These are phyloP conservation scores for Myriosclerotinia duriaeana DNA, from an alignment of 2,329 filamentous ascomycete genomes.

Conservation along the genomic window DNA sequence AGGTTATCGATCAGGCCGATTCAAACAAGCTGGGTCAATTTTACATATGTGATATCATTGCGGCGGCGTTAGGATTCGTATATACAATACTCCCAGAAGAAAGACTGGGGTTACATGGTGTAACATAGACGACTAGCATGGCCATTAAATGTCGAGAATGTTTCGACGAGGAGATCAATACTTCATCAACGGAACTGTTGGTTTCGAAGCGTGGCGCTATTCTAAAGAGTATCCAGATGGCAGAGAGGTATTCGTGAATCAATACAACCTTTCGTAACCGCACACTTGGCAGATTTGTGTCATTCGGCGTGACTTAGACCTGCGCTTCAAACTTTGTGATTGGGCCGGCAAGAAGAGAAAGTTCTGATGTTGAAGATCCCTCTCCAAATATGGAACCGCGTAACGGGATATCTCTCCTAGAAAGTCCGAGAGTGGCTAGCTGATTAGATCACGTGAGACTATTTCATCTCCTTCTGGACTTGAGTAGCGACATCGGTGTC, in stretches of 20 bases:
- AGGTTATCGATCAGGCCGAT: slow-evolving; percentile 2
- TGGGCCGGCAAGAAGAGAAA: background rate
- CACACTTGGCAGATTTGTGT: slow-evolving; percentile 3
- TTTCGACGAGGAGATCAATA: slow-evolving; percentile 4
- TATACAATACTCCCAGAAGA: slow-evolving; percentile 9
- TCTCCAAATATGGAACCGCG: background rate
- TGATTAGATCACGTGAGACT: background rate
- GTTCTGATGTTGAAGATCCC: background rate
- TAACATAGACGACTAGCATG: slow-evolving; percentile 5
- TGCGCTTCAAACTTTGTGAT: background rate
- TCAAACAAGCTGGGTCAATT: background rate
- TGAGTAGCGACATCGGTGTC: slow-evolving; percentile 7
- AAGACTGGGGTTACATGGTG: slow-evolving; percentile 7
- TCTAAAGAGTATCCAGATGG: background rate
- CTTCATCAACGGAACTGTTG: background rate
- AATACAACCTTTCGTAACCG: slow-evolving; percentile 8
- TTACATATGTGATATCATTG: slow-evolving; percentile 30
- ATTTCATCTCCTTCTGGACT: background rate
- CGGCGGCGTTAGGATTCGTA: slow-evolving; percentile 34
- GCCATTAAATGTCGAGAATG: background rate
- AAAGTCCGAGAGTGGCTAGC: slow-evolving; percentile 3
- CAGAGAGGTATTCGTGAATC: background rate
- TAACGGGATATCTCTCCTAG: background rate
- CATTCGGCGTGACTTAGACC: background rate
- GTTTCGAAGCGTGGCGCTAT: background rate